phyloP scores from a whole-genome alignment of 805 yeast genomes.

The Hanseniaspora thailandica region DNA sequence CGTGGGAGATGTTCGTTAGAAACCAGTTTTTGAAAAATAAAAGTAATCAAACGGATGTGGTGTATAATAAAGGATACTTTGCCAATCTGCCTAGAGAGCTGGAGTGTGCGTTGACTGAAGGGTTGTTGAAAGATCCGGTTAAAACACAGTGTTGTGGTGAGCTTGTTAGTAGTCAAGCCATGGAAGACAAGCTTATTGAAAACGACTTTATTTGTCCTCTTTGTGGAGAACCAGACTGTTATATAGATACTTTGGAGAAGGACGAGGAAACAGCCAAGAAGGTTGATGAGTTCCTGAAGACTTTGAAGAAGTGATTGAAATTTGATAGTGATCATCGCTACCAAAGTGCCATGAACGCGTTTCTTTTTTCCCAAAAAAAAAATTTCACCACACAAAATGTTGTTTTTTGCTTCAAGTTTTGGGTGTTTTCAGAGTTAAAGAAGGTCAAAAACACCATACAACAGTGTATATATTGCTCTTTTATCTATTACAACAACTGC shows the following conservation, averaged over 20 bases:
- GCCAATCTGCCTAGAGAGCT: slow-evolving; percentile 42
- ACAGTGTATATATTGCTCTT: no score
- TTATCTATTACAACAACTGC: not conserved
- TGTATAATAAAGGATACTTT: slow-evolving; percentile 37
- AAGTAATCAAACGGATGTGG: slow-evolving; percentile 33
- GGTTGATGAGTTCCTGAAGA: slow-evolving; percentile 41
- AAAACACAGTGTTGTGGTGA: slow-evolving; percentile 61
- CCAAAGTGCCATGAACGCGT: not conserved
- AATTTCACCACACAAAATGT: no score
- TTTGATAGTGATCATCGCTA: no score
- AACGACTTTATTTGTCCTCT: slow-evolving; percentile 85
- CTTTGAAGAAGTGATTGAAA: slow-evolving; percentile 21
- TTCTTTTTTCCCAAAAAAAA: no score
- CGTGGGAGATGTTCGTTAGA: slow-evolving; percentile 81
- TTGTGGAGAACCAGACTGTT: slow-evolving; percentile 62
- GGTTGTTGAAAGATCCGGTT: slow-evolving; percentile 59
- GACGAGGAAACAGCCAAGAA: slow-evolving; percentile 50
- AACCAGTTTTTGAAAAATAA: slow-evolving; percentile 32
- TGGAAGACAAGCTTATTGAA: slow-evolving; percentile 59
- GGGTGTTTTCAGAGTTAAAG: no score
- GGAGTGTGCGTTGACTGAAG: slow-evolving; percentile 59
- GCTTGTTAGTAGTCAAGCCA: slow-evolving; percentile 45
- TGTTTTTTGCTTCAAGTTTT: no score
- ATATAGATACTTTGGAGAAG: slow-evolving; percentile 55
- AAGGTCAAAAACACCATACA: no score